Evolutionary conservation across 352 stramenopile genomes (phyloP).

Genomic region (Globisporangium recalcitrans): DNA sequence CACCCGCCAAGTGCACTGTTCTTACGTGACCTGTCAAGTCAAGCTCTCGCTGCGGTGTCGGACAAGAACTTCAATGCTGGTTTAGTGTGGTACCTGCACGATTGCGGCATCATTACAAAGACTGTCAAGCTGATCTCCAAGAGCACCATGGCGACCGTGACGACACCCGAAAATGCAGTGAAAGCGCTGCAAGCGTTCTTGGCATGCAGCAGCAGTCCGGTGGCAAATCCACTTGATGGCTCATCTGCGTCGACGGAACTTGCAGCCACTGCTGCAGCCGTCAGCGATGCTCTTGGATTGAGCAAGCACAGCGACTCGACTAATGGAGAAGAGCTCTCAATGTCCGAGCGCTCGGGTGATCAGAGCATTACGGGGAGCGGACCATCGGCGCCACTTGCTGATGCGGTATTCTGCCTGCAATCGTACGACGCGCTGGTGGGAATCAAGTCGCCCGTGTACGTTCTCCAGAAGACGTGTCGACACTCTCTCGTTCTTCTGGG

Average conservation of each 20-base stretch:
- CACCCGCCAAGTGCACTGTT: conserved; percentile 43
- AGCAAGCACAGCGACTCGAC: conserved; percentile 14
- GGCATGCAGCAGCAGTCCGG: background rate
- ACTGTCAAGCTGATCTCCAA: conserved; percentile 40
- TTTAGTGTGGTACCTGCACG: conserved; percentile 73
- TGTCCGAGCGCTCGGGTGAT: background rate
- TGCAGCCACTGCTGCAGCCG: conserved; percentile 34
- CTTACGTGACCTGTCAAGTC: conserved; percentile 41
- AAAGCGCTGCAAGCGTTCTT: conserved; percentile 25
- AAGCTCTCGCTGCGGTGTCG: conserved; percentile 36
- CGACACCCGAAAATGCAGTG: conserved; percentile 26
- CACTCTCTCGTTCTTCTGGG: conserved; percentile 58
- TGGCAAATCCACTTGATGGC: background rate
- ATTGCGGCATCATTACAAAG: conserved; percentile 46
- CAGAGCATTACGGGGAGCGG: background rate
- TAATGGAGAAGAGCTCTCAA: background rate
- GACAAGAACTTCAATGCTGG: conserved; percentile 68
- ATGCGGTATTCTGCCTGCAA: conserved; percentile 27
- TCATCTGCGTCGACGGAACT: background rate
- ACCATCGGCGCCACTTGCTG: background rate
- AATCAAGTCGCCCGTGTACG: conserved; percentile 46
- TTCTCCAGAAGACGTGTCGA: conserved; percentile 58
- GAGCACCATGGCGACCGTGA: conserved; percentile 29
- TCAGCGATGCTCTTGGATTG: conserved; percentile 63
- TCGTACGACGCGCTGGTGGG: conserved; percentile 48